Conservation (phyloP, 192 early-diverging fungal species). For the Umbelopsis vinacea region DNA sequence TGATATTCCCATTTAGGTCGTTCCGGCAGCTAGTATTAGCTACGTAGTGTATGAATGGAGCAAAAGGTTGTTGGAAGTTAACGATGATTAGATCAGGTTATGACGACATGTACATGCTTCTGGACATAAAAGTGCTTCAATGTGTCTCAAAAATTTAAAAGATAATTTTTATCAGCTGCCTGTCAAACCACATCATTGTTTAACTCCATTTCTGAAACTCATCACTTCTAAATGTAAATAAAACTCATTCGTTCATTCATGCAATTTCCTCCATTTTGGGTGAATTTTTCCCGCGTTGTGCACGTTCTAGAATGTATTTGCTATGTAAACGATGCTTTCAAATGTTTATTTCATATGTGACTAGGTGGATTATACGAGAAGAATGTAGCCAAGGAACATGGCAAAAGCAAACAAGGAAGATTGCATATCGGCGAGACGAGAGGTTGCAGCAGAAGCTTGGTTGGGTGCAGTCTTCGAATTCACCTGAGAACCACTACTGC, state of each 20-base stretch:
- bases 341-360: neutral
- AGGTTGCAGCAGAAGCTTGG: neutral
- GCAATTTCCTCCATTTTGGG: no score
- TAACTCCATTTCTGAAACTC: no score
- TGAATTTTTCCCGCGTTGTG: no score
- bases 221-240: no score
- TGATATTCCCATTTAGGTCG: constrained; percentile 42
- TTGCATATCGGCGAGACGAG: neutral
- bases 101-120: neutral
- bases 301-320: no score
- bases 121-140: neutral
- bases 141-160: neutral
- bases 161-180: neutral
- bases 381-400: neutral
- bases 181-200: neutral
- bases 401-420: neutral
- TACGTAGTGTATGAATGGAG: constrained; percentile 73
- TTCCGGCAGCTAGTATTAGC: constrained; percentile 73
- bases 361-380: neutral
- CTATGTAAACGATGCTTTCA: neutral
- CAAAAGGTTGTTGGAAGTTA: constrained; percentile 43
- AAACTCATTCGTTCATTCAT: no score
- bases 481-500: neutral
- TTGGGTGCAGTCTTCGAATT: neutral
- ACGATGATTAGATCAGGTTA: constrained; percentile 20